These are phyloP conservation scores for Chaetoceros tenuissimus DNA, from an alignment of 108 stramenopile species.

Conservation along the genomic window DNA sequence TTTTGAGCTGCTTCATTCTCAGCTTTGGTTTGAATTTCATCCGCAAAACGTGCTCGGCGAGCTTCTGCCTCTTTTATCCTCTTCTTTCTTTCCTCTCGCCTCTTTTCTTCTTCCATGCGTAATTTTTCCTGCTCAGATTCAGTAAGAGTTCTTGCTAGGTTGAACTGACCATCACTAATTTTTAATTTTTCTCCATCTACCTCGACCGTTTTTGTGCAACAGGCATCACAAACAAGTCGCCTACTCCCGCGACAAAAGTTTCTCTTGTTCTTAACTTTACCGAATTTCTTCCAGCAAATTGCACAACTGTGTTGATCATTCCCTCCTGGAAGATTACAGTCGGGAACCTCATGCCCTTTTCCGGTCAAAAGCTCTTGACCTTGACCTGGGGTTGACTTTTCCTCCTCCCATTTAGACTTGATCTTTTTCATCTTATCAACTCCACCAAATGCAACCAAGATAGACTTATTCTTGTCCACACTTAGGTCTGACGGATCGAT, in stretches of 20 bases:
- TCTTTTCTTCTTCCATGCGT: background rate
- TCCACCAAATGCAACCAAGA: conserved; percentile 48
- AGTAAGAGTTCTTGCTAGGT: conserved; percentile 31
- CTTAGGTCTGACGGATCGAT: conserved; percentile 29
- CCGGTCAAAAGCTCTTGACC: background rate
- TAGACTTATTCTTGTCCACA: conserved; percentile 30
- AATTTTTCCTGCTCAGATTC: conserved; percentile 6
- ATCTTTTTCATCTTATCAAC: conserved; percentile 18
- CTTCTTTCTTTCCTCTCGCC: background rate
- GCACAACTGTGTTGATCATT: conserved; percentile 65
- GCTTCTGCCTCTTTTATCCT: conserved; percentile 4
- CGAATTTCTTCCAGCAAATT: conserved; percentile 78
- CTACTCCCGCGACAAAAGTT: conserved; percentile 58
- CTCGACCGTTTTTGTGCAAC: conserved; percentile 58
- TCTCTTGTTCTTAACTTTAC: conserved; percentile 59
- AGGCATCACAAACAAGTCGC: conserved; percentile 73
- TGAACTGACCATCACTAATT: conserved; percentile 73
- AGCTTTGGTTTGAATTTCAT: conserved; percentile 3
- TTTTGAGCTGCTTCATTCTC: background rate
- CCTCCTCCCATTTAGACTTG: conserved; percentile 22
- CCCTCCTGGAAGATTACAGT: conserved; percentile 58
- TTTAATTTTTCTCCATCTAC: conserved; percentile 43
- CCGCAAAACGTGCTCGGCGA: conserved; percentile 4
- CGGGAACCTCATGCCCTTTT: conserved; percentile 21
- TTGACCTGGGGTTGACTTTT: conserved; percentile 10